phyloP scores from a whole-genome alignment of 441 rosid genomes.

The Adansonia rubrostipa region DNA sequence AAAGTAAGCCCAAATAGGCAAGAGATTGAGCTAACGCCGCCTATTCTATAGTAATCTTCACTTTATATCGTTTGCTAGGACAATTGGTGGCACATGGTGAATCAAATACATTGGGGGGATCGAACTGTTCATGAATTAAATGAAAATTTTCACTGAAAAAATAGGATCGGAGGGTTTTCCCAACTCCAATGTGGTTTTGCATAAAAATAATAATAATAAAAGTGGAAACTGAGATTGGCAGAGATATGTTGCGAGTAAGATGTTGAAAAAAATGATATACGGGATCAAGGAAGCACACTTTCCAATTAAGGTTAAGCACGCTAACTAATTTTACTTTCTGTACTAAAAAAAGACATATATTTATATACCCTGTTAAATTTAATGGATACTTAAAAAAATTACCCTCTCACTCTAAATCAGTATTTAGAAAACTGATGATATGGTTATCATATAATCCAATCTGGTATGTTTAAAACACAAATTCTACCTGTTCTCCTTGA shows the following conservation, averaged over 20 bases:
- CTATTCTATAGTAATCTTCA: background rate
- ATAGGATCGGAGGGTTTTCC: background rate
- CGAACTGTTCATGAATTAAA: background rate
- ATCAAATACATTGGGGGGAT: background rate
- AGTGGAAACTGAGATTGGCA: slow-evolving; percentile 3
- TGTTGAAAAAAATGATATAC: slow-evolving; percentile 20
- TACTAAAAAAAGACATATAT: too few relatives aligned
- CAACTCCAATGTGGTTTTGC: slow-evolving; percentile 1
- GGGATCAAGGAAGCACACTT: slow-evolving; percentile 36
- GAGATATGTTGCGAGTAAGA: slow-evolving; percentile 21
- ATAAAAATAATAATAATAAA: background rate
- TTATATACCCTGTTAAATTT: background rate
- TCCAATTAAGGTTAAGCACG: slow-evolving; percentile 47
- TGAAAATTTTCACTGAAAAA: background rate
- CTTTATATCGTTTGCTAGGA: slow-evolving; percentile 15
- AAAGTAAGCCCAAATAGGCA: slow-evolving; percentile 1
- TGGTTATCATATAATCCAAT: background rate
- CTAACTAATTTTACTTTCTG: slow-evolving; percentile 25
- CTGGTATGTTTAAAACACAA: background rate
- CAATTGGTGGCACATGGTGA: slow-evolving; percentile 11
- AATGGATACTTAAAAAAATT: background rate
- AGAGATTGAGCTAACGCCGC: slow-evolving; percentile 18
- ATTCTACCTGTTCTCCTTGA: slow-evolving; percentile 47
- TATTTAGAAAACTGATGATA: background rate
- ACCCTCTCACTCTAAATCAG: background rate